Evolutionary conservation across 176 grass and related monocot species (phyloP).

Genomic region (Avena insularis): DNA sequence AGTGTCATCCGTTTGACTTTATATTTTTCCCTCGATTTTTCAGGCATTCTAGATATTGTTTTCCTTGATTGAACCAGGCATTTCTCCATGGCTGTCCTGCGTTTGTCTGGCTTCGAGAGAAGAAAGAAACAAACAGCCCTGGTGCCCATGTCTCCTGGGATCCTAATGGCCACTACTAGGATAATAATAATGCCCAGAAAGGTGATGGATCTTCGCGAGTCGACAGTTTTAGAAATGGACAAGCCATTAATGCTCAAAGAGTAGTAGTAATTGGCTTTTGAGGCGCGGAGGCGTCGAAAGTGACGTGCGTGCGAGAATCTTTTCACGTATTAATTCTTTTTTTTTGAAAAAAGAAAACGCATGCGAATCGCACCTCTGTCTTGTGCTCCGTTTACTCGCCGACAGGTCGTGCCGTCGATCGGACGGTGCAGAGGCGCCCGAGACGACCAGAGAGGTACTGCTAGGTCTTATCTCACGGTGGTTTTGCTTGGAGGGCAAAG

Average conservation of each 20-base stretch:
- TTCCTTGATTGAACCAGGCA: constrained; percentile 27
- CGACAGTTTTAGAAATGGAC: constrained; percentile 48
- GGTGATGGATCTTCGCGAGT: constrained; percentile 41
- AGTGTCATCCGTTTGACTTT: background rate
- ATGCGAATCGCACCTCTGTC: background rate
- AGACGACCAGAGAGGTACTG: no score
- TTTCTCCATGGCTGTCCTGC: background rate
- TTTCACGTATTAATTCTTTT: background rate
- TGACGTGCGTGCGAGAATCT: background rate
- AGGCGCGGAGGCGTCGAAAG: constrained; percentile 33
- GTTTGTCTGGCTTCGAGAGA: constrained; percentile 31
- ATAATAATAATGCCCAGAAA: constrained; percentile 22
- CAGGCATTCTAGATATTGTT: no score
- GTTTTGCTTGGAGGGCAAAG: no score
- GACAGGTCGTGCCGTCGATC: constrained; percentile 30
- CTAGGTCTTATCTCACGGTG: no score
- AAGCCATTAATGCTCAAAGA: background rate
- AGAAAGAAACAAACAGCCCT: background rate
- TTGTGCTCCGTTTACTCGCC: background rate
- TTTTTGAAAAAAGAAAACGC: background rate
- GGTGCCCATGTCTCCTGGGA: background rate
- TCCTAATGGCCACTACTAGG: constrained; percentile 20
- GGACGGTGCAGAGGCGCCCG: no score
- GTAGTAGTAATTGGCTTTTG: background rate
- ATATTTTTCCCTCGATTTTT: background rate